Evolutionary conservation across 345 rosid species (phyloP), one percentile per base, ranked within the genome.

Genomic region (Iberis pinnata): DNA sequence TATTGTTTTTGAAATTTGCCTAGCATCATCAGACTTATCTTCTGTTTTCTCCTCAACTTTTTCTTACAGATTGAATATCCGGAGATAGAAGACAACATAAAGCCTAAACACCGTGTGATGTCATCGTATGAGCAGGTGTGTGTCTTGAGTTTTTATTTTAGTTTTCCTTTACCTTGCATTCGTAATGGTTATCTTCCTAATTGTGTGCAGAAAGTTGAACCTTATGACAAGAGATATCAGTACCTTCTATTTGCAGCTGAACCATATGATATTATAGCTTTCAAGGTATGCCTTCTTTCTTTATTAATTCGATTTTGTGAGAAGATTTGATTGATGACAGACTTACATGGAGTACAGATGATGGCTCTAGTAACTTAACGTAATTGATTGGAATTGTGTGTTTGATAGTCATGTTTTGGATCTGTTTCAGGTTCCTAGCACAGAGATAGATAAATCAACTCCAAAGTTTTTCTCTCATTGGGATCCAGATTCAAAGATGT

Each of bases 401-500:
- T 7, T 50, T 40, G 49, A 64, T 55, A 19, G 35, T 4, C 14
- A 3, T 57, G 47, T 49, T 52, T 19, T 4, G 0, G 11, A 12
- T 67, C 0, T 24, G 25, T 65, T 59, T 60, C 79, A 88, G 98
- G 97, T 92, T 77, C 98, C 98, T 22, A 92, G 97, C 88, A 81
- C 95, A 8, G 95, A 88, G 73, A 83, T 92, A 18, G 98, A 92
- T 63, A 92, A 92, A 69, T 88, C 95, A 54, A 88, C 98, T 43
- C 94, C 95, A 1, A 92, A 92, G 75, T 92, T 88, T 75, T 92
- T 92, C 65, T 85, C 95, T 5, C 98, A 88, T 62, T 88, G 98
- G 97, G 98, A 92, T 77, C 94, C 95, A 1, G 95, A 92, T 77
- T 85, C 97, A 1, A 92, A 92, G 80, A 92, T 88, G 97, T 88